Evolutionary conservation across 139 green algal species (phyloP), one percentile per base, ranked within the genome.

Genomic region (Haematococcus lacustris): DNA sequence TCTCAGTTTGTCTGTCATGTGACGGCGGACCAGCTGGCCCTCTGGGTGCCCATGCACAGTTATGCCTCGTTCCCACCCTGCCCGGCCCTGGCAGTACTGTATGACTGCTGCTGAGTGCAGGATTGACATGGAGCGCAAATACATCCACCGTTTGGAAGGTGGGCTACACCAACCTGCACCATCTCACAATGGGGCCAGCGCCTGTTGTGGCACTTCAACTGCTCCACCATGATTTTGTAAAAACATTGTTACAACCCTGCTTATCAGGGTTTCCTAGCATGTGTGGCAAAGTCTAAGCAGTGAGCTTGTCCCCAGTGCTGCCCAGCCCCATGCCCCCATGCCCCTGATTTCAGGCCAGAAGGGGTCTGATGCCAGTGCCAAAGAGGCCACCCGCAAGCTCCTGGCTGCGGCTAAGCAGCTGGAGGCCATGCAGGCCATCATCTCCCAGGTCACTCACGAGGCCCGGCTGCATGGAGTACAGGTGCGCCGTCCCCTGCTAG

Each of bases 301-400:
- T 57, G 13, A 57, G 30, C 23, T 64, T 30, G 53, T 26, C 26
- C 4, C 53, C 53, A 23, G n/a, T n/a, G n/a, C n/a, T n/a, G n/a
- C n/a, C n/a, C n/a, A n/a, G n/a, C n/a, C n/a, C n/a, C n/a, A n/a
- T n/a, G n/a, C n/a, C n/a, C n/a, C n/a, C n/a, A n/a, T n/a, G n/a
- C n/a, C n/a, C n/a, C n/a, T n/a, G n/a, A n/a, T n/a, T 43, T 32
- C 80, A 90, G 81, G 79, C 34, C 72, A 90, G 41, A 94, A 94
- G 76, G 88, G 87, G 3, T 89, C 81, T 21, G 88, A 93, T 79
- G 83, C 80, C 3, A 86, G 79, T 2, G 89, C 89, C 0, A 71
- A 79, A 9, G 79, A 90, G 67, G 83, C 88, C n/a, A 91, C 89
- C 2, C 78, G 76, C 66, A 87, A 85, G 66, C 62, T 94, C 67